Percentiles rank a stretch among this genome's conserved stretches.
These are phyloP conservation scores for Chenopodium suecicum DNA, from an alignment of 148 eudicot species.

Conservation along the genomic window DNA sequence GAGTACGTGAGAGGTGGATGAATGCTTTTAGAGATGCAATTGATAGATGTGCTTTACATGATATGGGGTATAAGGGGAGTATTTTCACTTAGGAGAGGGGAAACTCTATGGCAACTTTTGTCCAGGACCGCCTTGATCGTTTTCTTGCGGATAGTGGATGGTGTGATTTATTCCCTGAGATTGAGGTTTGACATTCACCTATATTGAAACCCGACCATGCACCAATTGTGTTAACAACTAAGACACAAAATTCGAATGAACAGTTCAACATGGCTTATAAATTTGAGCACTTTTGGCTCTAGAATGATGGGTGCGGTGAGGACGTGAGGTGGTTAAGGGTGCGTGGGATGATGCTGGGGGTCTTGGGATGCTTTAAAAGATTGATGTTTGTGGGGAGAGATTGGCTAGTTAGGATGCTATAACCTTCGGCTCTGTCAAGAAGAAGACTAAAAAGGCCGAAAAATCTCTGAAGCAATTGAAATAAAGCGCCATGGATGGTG, in stretches of 20 bases:
- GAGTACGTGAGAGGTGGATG: not conserved
- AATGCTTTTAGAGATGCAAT: not conserved
- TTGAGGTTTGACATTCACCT: not conserved
- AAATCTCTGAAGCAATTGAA: not conserved
- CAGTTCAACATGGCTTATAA: not conserved
- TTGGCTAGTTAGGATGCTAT: not conserved
- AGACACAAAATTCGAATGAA: rapidly evolving
- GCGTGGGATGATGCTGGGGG: not conserved
- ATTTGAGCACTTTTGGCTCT: too few relatives aligned
- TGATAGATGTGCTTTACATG: not conserved
- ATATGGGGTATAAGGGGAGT: not conserved
- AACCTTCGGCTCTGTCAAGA: not conserved
- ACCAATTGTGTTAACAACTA: not conserved
- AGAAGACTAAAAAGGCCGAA: not conserved
- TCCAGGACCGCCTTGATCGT: not conserved
- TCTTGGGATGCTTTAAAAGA: too few relatives aligned
- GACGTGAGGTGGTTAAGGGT: not conserved
- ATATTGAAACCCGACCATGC: not conserved
- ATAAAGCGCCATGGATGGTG: not conserved
- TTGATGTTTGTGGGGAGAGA: not conserved
- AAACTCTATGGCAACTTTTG: not conserved
- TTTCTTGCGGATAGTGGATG: not conserved
- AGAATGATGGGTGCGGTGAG: too few relatives aligned
- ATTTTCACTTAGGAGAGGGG: not conserved
- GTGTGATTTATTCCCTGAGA: not conserved